phyloP scores from a whole-genome alignment of 371 early-diverging fungal species.

The Mucor saturninus region DNA sequence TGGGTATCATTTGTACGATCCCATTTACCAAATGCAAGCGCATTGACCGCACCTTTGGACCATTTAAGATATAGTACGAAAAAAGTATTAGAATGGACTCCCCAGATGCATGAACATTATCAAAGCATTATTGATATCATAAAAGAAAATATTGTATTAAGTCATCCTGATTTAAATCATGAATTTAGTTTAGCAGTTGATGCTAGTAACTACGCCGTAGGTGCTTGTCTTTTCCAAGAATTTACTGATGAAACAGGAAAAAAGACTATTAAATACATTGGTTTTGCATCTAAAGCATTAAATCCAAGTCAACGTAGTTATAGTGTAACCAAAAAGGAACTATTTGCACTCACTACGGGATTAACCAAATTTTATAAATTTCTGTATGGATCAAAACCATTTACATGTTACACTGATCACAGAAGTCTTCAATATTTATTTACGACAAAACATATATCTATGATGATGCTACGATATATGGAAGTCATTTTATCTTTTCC shows the following conservation, averaged over 20 bases:
- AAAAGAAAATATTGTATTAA: not conserved
- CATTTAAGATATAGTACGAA: conserved; percentile 15
- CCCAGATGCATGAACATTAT: not conserved
- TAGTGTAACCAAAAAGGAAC: conserved; percentile 1
- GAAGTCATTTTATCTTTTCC: conserved; percentile 13
- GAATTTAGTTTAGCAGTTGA: not conserved
- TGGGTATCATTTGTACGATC: conserved; percentile 3
- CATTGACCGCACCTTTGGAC: conserved; percentile 29
- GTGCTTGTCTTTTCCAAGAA: not conserved
- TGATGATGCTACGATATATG: conserved; percentile 7
- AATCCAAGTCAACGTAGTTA: conserved; percentile 1
- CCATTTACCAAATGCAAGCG: conserved; percentile 18
- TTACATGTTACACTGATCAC: conserved; percentile 1
- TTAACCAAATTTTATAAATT: conserved; percentile 9
- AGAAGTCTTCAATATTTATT: not conserved
- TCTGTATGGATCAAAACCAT: not conserved
- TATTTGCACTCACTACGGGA: not conserved
- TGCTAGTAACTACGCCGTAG: not conserved
- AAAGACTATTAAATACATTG: conserved; percentile 8
- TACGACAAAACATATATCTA: not conserved
- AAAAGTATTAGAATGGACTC: not conserved
- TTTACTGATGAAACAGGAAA: not conserved
- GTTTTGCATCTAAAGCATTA: conserved; percentile 6
- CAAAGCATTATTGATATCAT: not conserved
- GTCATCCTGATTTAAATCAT: not conserved